phyloP scores from a whole-genome alignment of 768 basidiomycete species.

The Tubosaeta sp. region DNA sequence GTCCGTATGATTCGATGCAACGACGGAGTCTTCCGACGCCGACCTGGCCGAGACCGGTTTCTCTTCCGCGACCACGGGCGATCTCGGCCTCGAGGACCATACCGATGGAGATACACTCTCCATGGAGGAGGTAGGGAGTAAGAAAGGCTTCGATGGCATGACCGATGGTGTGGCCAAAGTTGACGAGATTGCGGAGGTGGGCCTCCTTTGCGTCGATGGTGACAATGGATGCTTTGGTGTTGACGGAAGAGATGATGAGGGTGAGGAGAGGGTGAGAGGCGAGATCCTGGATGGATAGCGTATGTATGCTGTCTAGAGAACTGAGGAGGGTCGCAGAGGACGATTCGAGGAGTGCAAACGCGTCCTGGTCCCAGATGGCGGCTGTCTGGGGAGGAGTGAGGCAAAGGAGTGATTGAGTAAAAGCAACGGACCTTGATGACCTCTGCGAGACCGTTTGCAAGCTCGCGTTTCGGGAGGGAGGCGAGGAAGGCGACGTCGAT shows the following conservation, averaged over 20 bases:
- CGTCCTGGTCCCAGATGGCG: slow-evolving; percentile 94
- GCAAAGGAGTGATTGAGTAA: background rate
- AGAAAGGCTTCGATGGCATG: slow-evolving; percentile 97
- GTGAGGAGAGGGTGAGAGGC: slow-evolving; percentile 82
- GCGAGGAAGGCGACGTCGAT: slow-evolving; percentile 96
- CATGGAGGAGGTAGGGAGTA: slow-evolving; percentile 90
- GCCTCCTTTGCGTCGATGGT: slow-evolving; percentile 96
- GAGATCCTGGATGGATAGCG: slow-evolving; percentile 59
- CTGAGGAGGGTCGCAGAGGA: slow-evolving; percentile 79
- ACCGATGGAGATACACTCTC: slow-evolving; percentile 92
- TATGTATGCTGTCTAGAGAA: slow-evolving; percentile 63
- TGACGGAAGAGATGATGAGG: slow-evolving; percentile 89
- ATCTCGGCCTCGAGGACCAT: slow-evolving; percentile 98
- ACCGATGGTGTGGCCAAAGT: slow-evolving; percentile 97
- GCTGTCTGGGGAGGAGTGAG: slow-evolving; percentile 63
- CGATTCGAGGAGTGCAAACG: slow-evolving; percentile 86
- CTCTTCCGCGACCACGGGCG: slow-evolving; percentile 71
- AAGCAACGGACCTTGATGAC: slow-evolving; percentile 76
- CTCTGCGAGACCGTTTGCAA: slow-evolving; percentile 99
- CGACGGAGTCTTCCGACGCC: slow-evolving; percentile 86
- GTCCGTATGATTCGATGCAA: slow-evolving; percentile 85
- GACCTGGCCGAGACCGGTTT: slow-evolving; percentile 73
- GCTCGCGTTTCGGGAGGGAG: slow-evolving; percentile 86
- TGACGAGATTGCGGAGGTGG: slow-evolving; percentile 95
- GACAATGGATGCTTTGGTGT: slow-evolving; percentile 95